These are phyloP conservation scores for Neonectria coccinea DNA, from an alignment of 2,329 filamentous ascomycete genomes.

Conservation along the genomic window DNA sequence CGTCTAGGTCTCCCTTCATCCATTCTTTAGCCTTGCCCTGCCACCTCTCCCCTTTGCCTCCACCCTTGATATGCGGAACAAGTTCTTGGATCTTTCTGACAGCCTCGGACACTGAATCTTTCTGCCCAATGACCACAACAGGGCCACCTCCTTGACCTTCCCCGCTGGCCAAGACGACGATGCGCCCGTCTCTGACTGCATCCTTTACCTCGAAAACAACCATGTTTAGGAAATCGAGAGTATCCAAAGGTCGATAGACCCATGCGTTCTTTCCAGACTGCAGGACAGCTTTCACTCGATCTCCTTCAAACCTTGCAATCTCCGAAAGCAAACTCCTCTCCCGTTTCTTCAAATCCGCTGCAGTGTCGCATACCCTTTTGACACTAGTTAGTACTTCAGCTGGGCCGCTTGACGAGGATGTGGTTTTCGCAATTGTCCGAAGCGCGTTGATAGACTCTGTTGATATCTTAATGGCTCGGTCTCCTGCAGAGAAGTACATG, in stretches of 20 bases:
- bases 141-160: constrained; percentile 42
- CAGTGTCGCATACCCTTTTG: constrained; percentile 28
- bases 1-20: constrained; percentile 40
- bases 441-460: constrained; percentile 40
- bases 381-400: constrained; percentile 38
- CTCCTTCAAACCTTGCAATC: constrained; percentile 46
- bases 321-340: constrained; percentile 47
- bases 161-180: constrained; percentile 43
- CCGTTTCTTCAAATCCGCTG: constrained; percentile 36
- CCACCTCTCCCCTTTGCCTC: constrained; percentile 47
- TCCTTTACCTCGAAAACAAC: constrained; percentile 43
- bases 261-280: constrained; percentile 36
- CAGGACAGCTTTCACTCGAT: constrained; percentile 34
- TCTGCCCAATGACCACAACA: constrained; percentile 43
- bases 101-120: constrained; percentile 35
- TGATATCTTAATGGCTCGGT: constrained; percentile 44
- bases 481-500: constrained; percentile 46
- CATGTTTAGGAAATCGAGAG: constrained; percentile 48
- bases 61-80: constrained; percentile 42
- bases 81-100: constrained; percentile 31
- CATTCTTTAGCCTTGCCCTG: constrained; percentile 49
- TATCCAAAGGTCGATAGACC: constrained; percentile 42
- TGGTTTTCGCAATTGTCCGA: constrained; percentile 40
- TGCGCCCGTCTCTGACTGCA: constrained; percentile 23
- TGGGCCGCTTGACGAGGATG: constrained; percentile 40